Percentiles rank a stretch among this genome's conserved stretches.
Evolutionary conservation across 495 filamentous ascomycete species (phyloP).

Genomic region (Podospora sp.): DNA sequence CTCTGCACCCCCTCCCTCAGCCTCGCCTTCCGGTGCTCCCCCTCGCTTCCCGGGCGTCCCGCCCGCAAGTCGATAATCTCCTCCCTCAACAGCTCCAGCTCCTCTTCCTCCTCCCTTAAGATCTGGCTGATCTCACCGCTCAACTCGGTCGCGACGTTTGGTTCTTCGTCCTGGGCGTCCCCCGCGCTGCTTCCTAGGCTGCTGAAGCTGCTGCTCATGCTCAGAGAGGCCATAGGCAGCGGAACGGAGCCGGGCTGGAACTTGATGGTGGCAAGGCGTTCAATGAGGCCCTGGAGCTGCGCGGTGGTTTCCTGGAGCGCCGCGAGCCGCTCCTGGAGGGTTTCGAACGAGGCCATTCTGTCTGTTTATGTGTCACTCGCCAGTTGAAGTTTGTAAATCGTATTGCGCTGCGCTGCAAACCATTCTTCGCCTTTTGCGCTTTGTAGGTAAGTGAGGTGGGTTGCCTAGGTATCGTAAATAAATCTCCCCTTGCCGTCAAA

Average conservation of each 20-base stretch:
- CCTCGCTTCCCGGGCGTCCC: conserved; percentile 45
- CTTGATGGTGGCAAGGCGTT: conserved; percentile 69
- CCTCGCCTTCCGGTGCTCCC: conserved; percentile 59
- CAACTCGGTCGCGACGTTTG: conserved; percentile 72
- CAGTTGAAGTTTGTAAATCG: neutral
- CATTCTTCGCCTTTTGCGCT: too few species aligned
- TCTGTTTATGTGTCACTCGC: conserved; percentile 35
- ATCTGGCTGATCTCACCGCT: conserved; percentile 77
- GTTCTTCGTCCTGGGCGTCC: conserved; percentile 39
- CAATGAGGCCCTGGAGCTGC: conserved; percentile 71
- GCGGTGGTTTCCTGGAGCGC: conserved; percentile 68
- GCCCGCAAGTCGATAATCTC: conserved; percentile 70
- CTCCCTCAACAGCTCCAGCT: conserved; percentile 78
- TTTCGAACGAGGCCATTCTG: conserved; percentile 52
- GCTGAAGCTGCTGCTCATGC: conserved; percentile 10
- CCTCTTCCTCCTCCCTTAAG: conserved; percentile 82
- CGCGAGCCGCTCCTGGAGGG: conserved; percentile 66
- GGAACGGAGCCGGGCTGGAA: conserved; percentile 62
- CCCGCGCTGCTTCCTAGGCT: conserved; percentile 34
- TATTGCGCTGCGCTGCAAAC: too few species aligned
- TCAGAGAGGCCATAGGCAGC: conserved; percentile 28
- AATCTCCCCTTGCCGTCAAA: neutral
- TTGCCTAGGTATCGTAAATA: too few species aligned
- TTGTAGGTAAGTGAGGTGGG: too few species aligned
- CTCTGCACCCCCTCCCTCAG: conserved; percentile 65